Evolutionary conservation across 148 eudicot genomes (phyloP), one percentile per base, ranked within the genome.

Genomic region (Arctostaphylos glauca): DNA sequence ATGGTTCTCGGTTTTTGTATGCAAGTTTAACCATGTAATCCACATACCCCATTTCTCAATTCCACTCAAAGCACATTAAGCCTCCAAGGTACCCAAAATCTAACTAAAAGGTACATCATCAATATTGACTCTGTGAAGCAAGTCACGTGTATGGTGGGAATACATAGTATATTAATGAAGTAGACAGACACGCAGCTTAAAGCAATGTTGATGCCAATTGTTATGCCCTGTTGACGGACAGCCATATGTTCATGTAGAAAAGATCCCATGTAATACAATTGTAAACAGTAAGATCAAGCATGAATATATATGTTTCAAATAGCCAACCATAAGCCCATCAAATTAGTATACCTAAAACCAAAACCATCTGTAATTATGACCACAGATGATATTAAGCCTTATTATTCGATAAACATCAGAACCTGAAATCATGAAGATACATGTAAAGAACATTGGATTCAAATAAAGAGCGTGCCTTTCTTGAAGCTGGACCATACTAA

Each of bases 11-110:
- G 9, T 41, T 68, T 43, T 70, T 19, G 41, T 41, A 41, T 14
- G 48, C 6, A 70, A 38, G 19, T 31, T 70, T 70, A 38, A 38
- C 44, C n/a, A 59, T 59, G 23, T 59, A 7, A 19, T 38, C 21
- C 15, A 9, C 14, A 66, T 66, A 25, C 44, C 72, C 70, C 5
- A 23, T 66, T 9, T 66, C 44, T n/a, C 67, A 10, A 19, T 23
- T 70, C 48, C n/a, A 70, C 48, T 41, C 74, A 70, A 70, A 47
- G 48, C n/a, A 43, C 49, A 70, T 70, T 41, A 70, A 70, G 38
- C 9, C 46, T 5, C 74, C 49, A 6, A 38, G n/a, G 19, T 14
- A 41, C 38, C n/a, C 4, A 25, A 12, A 70, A 70, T 6, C 12
- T 41, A 70, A 70, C 46, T 41, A 43, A 13, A 14, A 38, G 74